phyloP scores from a whole-genome alignment of 495 filamentous ascomycete genomes.

The Aspergillus taichungensis region DNA sequence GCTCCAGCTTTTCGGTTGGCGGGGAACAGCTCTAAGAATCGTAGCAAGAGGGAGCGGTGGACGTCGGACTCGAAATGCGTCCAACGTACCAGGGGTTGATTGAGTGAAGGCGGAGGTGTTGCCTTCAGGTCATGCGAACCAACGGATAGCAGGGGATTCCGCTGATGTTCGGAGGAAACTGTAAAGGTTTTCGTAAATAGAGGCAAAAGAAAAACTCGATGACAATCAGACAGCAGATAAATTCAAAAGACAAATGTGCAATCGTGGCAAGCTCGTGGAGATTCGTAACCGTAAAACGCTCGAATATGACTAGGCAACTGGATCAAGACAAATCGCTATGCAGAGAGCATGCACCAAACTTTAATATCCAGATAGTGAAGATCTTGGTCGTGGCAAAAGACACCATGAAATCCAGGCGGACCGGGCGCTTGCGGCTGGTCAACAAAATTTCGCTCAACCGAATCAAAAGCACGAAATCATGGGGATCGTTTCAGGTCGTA shows the following conservation, averaged over 20 bases:
- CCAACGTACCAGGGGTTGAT: conserved; percentile 17
- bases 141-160: too few species aligned
- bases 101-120: not conserved
- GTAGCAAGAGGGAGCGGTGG: conserved; percentile 6
- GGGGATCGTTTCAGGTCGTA: conserved; percentile 53
- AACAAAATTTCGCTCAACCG: conserved; percentile 22
- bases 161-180: conserved; percentile 11
- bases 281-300: conserved; percentile 27
- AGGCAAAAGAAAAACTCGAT: conserved; percentile 17
- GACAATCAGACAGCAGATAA: conserved; percentile 19
- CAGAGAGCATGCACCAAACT: conserved; percentile 8
- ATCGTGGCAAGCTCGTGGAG: conserved; percentile 30
- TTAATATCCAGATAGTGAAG: conserved; percentile 14
- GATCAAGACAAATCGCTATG: conserved; percentile 14
- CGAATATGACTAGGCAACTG: conserved; percentile 12
- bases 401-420: conserved; percentile 12
- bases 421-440: conserved; percentile 21
- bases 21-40: conserved; percentile 31
- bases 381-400: conserved; percentile 5
- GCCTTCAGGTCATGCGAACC: too few species aligned
- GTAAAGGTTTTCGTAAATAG: conserved; percentile 13
- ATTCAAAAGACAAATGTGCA: conserved; percentile 23
- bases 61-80: conserved; percentile 21
- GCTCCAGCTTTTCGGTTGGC: conserved; percentile 96
- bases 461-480: conserved; percentile 36